Percentiles rank a stretch among this genome's conserved stretches.
Evolutionary conservation across 2,329 filamentous ascomycete genomes (phyloP).

Genomic region (Fusarium duplospermum): DNA sequence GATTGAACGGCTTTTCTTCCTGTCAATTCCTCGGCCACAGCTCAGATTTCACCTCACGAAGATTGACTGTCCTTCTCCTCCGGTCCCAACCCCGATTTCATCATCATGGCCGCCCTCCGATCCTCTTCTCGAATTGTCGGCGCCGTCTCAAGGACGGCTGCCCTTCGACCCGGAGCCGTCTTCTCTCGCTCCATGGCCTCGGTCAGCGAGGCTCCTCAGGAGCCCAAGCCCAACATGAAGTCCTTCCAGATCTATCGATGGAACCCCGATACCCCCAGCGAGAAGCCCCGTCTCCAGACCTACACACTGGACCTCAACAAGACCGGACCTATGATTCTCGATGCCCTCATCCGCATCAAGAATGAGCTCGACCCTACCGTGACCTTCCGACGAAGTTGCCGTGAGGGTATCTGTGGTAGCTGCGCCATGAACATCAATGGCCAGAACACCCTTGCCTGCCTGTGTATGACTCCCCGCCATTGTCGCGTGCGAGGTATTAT

Average conservation of each 20-base stretch:
- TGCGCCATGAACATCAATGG: slow-evolving; percentile 99
- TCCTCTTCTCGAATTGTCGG: slow-evolving; percentile 66
- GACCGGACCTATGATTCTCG: slow-evolving; percentile 98
- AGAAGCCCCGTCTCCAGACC: slow-evolving; percentile 95
- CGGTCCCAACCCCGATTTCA: slow-evolving; percentile 43
- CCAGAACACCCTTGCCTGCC: slow-evolving; percentile 95
- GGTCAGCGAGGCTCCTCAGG: slow-evolving; percentile 68
- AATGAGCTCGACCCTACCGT: slow-evolving; percentile 97
- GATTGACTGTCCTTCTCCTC: slow-evolving; percentile 45
- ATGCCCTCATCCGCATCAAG: slow-evolving; percentile 98
- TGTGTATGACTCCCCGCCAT: slow-evolving; percentile 73
- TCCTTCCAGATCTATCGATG: slow-evolving; percentile 99
- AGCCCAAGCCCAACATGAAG: slow-evolving; percentile 80
- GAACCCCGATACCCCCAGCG: slow-evolving; percentile 91
- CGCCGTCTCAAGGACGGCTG: slow-evolving; percentile 55
- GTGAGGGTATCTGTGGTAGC: slow-evolving; percentile 98
- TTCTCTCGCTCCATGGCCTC: slow-evolving; percentile 66
- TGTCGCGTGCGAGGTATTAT: slow-evolving; percentile 44
- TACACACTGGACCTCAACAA: slow-evolving; percentile 98
- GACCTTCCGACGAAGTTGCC: slow-evolving; percentile 94
- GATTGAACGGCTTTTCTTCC: slow-evolving; percentile 44
- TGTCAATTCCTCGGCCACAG: slow-evolving; percentile 41
- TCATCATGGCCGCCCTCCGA: slow-evolving; percentile 71
- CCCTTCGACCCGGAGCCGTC: slow-evolving; percentile 55
- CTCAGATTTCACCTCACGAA: slow-evolving; percentile 33